Percentiles rank a stretch among this genome's conserved stretches.
phyloP scores from a whole-genome alignment of 140 eudicot species.

The Oenanthe javanica region DNA sequence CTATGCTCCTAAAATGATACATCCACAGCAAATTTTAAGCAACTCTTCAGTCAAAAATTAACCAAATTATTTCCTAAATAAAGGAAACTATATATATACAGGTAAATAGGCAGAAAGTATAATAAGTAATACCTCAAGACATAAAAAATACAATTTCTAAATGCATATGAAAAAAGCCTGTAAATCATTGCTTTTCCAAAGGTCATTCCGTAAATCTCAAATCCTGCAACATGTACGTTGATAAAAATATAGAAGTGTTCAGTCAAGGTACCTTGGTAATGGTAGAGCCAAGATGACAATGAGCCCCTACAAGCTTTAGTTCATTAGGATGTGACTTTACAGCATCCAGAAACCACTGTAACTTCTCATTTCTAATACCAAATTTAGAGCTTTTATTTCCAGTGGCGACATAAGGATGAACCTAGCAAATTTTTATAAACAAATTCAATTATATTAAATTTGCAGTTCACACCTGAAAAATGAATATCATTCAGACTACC shows the following conservation, averaged over 20 bases:
- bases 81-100: too few species aligned
- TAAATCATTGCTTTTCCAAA: too few species aligned
- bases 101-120: too few species aligned
- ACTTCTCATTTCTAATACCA: slow-evolving; percentile 89
- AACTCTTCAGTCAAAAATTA: too few species aligned
- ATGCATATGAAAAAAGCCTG: not conserved
- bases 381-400: slow-evolving; percentile 94
- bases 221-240: too few species aligned
- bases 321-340: slow-evolving; percentile 91
- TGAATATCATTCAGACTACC: too few species aligned
- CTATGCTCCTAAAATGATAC: too few species aligned
- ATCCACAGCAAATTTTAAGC: too few species aligned
- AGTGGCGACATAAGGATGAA: slow-evolving; percentile 95
- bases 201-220: too few species aligned
- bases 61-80: too few species aligned
- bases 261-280: slow-evolving; percentile 71
- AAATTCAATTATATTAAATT: not conserved
- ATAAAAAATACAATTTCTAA: too few species aligned
- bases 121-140: too few species aligned
- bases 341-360: slow-evolving; percentile 93
- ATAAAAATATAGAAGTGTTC: not conserved
- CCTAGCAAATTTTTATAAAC: slow-evolving; percentile 31
- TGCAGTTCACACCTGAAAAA: not conserved
- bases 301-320: slow-evolving; percentile 91
- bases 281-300: slow-evolving; percentile 97